Evolutionary conservation across 2,329 filamentous ascomycete genomes (phyloP), one percentile per base, ranked within the genome.

Genomic region (Penicillium polonicum): DNA sequence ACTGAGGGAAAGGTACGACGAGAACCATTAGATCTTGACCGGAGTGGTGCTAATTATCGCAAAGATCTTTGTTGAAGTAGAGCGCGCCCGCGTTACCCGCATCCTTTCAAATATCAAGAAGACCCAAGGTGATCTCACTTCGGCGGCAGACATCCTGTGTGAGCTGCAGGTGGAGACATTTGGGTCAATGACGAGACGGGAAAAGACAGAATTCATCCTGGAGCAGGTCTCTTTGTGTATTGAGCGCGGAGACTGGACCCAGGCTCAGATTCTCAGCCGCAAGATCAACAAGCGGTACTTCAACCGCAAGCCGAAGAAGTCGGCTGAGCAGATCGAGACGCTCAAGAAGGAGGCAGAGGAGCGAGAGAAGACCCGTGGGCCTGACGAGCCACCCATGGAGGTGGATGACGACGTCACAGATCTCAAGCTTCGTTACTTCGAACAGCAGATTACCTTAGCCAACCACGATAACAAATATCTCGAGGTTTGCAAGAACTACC

Each of bases 161-260:
- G 94, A 99, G 80, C 83, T 99, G 60, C 94, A 99, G 76, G 94
- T 99, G 49, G 94, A 99, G 83, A 99, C 94, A 0, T 99, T 99
- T 75, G 94, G 94, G 9, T 97, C 93, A 23, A 99, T 99, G 94
- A 89, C 91, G 63, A 85, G 94, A 68, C 86, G 94, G 68, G 94
- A 99, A 76, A 99, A 99, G 88, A 97, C 92, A 5, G 94, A 97
- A 72, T 99, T 99, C 74, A 99, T 99, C 71, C 82, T 99, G 52
- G 90, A 95, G 61, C 94, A 99, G 78, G 93, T 97, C 41, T 85
- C 87, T 35, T 84, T 99, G 52, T 99, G 94, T 80, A 97, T 99
- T 74, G 89, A 97, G 78, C 93, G 88, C 70, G 90, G 88, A 57
- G 94, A 99, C 75, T 99, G 92, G 92, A 95, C 89, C 68, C 95